Base-by-base conservation (phyloP, 495 filamentous ascomycete genomes). In the Penicillium odoratum region DNA sequence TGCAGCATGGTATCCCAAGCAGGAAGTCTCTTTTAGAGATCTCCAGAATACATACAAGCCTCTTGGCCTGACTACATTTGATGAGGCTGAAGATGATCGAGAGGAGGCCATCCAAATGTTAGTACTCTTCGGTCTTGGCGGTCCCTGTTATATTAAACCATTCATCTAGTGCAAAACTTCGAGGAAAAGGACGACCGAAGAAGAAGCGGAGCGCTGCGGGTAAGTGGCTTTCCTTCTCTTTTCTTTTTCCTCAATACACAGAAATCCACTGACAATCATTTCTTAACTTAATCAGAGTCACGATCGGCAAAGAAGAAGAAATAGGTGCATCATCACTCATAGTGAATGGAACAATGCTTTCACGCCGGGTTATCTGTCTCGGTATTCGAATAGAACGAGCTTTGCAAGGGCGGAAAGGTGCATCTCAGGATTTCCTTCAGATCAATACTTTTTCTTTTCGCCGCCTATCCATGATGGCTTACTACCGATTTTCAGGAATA, bases 141-240 rank as follows among this genome's bases (percentile, higher is more conserved):
- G 26, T 36, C n/a, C 2, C 18, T 15, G 4, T 1, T 26, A 11
- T 36, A 25, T 30, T 21, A 3, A 61, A 36, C 21, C 11, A 36
- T 45, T 50, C 6, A 18, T 46, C 26, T 63, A 90, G 86, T 60
- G 73, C 86, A 65, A 94, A 88, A 77, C 65, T 78, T 15, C 86
- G 90, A 70, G 94, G 93, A 48, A 98, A 98, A 75, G 90, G 89
- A 13, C 81, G 90, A 30, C 92, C 93, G 18, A 95, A 92, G 81
- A 97, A 97, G 84, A 94, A 93, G 78, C 83, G 78, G 70, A 85
- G 78, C 28, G 79, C 81, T 53, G 78, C 82, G 67, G 84, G 89
- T 91, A 82, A 73, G 77, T 30, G 11, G 4, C 70, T 21, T 21
- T 21, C 21, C 21, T 21, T 21, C 43, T 33, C 5, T 36, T 5